Evolutionary conservation across 768 basidiomycete genomes (phyloP), one percentile per base, ranked within the genome.

Genomic region (Tulasnella sp.): DNA sequence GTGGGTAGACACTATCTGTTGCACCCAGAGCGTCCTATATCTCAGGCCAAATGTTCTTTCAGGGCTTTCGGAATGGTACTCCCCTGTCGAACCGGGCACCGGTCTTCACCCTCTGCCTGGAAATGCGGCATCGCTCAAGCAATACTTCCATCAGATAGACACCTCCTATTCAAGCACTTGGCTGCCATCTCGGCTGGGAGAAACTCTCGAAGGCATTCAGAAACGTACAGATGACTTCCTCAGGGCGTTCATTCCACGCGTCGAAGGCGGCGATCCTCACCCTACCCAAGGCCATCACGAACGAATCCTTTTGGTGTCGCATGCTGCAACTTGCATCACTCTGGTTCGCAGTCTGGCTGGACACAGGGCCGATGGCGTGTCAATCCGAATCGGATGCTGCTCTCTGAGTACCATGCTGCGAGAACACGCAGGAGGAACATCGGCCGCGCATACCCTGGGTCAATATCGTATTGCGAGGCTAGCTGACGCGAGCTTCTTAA

Each of bases 31-130:
- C 41, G 6, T 43, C 43, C 45, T 34, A 25, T 11, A 39, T 35
- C 14, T 8, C 34, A 48, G n/a, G 19, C 15, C 27, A 19, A 25
- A 19, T 2, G 27, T 7, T 19, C 37, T 29, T 19, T 6, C 60
- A 85, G 83, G 83, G 8, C 66, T 87, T 6, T 75, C 78, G 2
- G 86, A 88, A 68, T 90, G 87, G 87, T 86, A 81, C 67, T 83
- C 82, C 2, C 84, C 82, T 27, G 84, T 80, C 32, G 67, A 67
- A 2, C 78, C 80, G 0, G 76, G 78, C 29, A 79, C 83, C 2
- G 82, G 85, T 31, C 73, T 89, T 6, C 84, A 88, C 62, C 87
- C 87, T 2, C 81, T 86, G 2, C 86, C 87, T 1, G 74, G 73
- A 11, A 69, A 73, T 5, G 81, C 86, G 17, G 48, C 70, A 1